Percentiles rank a stretch among this genome's conserved stretches.
phyloP scores from a whole-genome alignment of 768 basidiomycete species.

The Suillus sp. region DNA sequence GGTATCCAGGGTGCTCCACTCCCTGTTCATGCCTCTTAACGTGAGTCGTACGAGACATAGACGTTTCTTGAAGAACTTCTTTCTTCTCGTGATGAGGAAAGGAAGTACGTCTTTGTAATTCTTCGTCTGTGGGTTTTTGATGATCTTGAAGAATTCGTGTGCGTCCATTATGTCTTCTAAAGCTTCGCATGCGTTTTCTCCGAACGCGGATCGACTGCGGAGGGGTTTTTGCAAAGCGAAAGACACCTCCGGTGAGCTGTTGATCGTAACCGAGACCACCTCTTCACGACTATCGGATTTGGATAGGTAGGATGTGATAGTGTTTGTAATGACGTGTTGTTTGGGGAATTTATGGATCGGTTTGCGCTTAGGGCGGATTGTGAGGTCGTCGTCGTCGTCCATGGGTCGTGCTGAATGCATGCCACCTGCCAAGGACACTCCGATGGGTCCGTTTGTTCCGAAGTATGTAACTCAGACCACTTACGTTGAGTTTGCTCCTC shows the following conservation, averaged over 20 bases:
- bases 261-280: background rate
- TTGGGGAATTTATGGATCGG: background rate
- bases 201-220: background rate
- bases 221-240: background rate
- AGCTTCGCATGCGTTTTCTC: background rate
- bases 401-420: background rate
- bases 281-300: background rate
- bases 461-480: background rate
- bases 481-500: background rate
- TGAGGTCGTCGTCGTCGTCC: slow-evolving; percentile 3
- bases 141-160: background rate
- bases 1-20: background rate
- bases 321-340: background rate
- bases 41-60: background rate
- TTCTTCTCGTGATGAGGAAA: slow-evolving; percentile 6
- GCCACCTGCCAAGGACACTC: background rate
- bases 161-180: background rate
- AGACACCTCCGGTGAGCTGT: background rate
- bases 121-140: background rate
- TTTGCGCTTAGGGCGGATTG: background rate
- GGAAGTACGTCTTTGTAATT: slow-evolving; percentile 5
- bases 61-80: slow-evolving; percentile 1
- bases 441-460: background rate
- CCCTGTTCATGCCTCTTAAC: background rate
- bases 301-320: slow-evolving; percentile 6